Evolutionary conservation across 768 basidiomycete genomes (phyloP), one percentile per base, ranked within the genome.

Genomic region (Kwoniella heveanensis): DNA sequence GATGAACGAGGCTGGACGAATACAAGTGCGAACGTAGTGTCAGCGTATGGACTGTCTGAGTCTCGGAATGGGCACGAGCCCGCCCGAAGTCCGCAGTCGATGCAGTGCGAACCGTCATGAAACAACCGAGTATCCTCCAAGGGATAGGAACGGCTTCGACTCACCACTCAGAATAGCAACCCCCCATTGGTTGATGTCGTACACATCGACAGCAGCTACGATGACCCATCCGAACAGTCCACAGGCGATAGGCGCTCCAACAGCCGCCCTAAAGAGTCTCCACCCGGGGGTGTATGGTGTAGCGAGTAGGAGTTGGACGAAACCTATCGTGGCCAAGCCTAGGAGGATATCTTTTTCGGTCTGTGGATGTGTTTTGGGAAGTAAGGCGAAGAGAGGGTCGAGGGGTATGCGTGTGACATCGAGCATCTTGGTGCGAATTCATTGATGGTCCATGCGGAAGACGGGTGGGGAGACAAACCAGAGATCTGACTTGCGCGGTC

Each of bases 281-380:
- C 68, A 73, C 26, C 66, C 57, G 2, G 44, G 60, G 1, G 71
- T 73, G 46, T 50, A 60, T 2, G 71, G 71, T 21, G 71, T 58
- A 15, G 62, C 15, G 24, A 66, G 62, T 4, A 46, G n/a, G 22
- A 64, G 30, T 8, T 44, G 12, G 10, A 52, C 29, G 15, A 63
- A 30, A n/a, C 53, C 27, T 21, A 60, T 53, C 5, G 37, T 44
- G 15, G 39, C 39, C 37, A 65, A 48, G 5, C 30, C 59, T 4
- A 60, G 5, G 17, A 39, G 7, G 24, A 48, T 10, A 21, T 60
- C 58, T 3, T 24, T 24, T 2, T 32, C 32, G n/a, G 21, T 13
- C 15, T 24, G 26, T 6, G 22, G n/a, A 19, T 55, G 53, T 17
- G 60, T 32, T 24, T 26, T 22, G 17, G 60, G 60, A 5, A 61